phyloP scores from a whole-genome alignment of 2,329 filamentous ascomycete species.

The Beauveria asiatica region DNA sequence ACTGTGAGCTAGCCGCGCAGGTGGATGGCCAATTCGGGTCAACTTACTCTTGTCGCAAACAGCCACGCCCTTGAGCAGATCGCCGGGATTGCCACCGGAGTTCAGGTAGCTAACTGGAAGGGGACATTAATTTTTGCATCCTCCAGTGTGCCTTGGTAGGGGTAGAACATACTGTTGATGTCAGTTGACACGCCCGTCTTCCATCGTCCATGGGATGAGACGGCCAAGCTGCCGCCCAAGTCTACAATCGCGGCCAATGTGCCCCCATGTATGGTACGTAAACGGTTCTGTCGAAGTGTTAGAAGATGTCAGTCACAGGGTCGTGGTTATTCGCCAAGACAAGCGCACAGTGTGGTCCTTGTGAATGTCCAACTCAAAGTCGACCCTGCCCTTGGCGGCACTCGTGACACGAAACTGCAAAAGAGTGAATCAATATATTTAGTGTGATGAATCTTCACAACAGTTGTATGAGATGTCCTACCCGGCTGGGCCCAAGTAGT shows the following conservation, averaged over 20 bases:
- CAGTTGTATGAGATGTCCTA: background rate
- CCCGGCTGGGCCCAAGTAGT: conserved; percentile 13
- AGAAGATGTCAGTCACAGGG: background rate
- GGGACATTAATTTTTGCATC: background rate
- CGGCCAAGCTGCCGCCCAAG: conserved; percentile 55
- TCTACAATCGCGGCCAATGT: conserved; percentile 71
- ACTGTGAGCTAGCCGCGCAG: background rate
- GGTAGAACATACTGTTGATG: conserved; percentile 41
- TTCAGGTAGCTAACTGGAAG: conserved; percentile 52
- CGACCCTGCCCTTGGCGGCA: conserved; percentile 57
- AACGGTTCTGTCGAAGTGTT: conserved; percentile 50
- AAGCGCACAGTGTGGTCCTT: conserved; percentile 62
- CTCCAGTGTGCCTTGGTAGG: background rate
- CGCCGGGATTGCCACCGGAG: conserved; percentile 48
- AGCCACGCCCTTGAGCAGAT: conserved; percentile 47
- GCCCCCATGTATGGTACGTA: conserved; percentile 69
- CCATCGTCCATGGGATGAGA: conserved; percentile 55
- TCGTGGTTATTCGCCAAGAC: too few species aligned
- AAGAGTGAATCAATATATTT: background rate
- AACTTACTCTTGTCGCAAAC: conserved; percentile 52
- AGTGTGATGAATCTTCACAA: too few species aligned
- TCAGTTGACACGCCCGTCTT: conserved; percentile 58
- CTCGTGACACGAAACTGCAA: conserved; percentile 56
- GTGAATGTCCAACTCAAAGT: conserved; percentile 68
- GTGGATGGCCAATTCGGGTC: too few species aligned